Base-by-base conservation (phyloP, 345 rosid genomes). In the Adansonia digitata region DNA sequence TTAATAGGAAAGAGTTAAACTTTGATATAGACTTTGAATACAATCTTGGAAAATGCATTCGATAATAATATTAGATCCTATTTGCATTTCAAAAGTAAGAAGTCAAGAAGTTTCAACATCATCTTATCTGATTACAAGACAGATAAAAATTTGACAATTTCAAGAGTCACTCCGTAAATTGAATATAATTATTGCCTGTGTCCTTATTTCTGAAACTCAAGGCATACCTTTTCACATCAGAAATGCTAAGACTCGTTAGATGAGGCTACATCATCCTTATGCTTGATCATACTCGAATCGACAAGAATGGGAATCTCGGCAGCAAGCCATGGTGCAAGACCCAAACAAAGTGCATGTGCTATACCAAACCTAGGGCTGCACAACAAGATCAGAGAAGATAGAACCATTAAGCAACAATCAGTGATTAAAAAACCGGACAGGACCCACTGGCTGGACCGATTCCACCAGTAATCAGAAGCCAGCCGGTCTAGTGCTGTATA, bases 291-390 rank as follows among this genome's bases (percentile, higher is more conserved):
- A 66, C 98, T 97, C 3, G 97, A 94, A 72, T 94, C 97, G 70
- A 94, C 97, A 20, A 94, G 97, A 78, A 92, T 79, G n/a, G 98
- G 98, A 78, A 92, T 83, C 90, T 94, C 98, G 55, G 98, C 97
- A n/a, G 98, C 98, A 39, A 94, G 97, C 98, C 98, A 94, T 59
- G 98, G 98, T 65, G 98, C 98, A 37, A 94, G 97, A 52, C 98
- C 98, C 87, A 94, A 81, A 81, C 98, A 94, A 68, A 94, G 97
- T 10, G 97, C 97, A 85, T 94, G 98, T 14, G 98, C 98, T 73
- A 94, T 86, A 27, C 98, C 97, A 78, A 92, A 94, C 75, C 98
- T 82, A 49, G 98, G 98, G 77, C 97, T 94, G 89, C 85, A 81
- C 78, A 35, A 56, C 70, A 73, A 31, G 71, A 61, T 49, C 64